Evolutionary conservation across 139 green algal species (phyloP), one percentile per base, ranked within the genome.

Genomic region (Chlamydomonas sp.): DNA sequence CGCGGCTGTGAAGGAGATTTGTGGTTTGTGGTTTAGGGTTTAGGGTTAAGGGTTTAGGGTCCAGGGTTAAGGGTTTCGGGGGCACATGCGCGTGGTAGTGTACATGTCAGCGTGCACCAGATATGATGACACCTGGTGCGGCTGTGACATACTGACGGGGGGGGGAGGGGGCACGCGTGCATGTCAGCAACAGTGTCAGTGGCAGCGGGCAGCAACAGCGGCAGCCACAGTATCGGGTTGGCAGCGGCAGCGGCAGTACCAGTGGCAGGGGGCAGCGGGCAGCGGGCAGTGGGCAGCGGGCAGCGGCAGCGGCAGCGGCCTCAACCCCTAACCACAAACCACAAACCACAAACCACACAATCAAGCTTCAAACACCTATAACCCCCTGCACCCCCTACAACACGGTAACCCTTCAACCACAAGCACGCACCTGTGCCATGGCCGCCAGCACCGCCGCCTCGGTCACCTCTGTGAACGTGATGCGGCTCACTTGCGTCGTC

Each of bases 91-190:
- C 1, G 83, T 87, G 0, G 88, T 69, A 6, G 93, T 75, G 0
- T 89, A 90, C 36, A 94, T 70, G 82, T 98, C 97, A 2, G 94
- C 92, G 30, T 95, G 78, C 57, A 98, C 90, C 63, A 98, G 81
- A 3, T 57, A n/a, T 13, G 58, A 22, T 64, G 69, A 82, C 2
- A 95, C 74, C 60, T 82, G 59, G 39, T 50, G 16, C 24, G 64
- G 3, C 2, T 35, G n/a, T 30, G 3, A 50, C 39, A 50, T 50
- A 50, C 20, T 28, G 22, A 3, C 5, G 36, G 54, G n/a, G n/a
- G n/a, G n/a, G n/a, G 3, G 26, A 22, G 36, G 8, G 35, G 5
- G 48, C 6, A 2, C 13, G 62, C 29, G 2, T 26, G 28, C 22
- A 43, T 26, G 35, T 54, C 8, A 69, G 62, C n/a, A 58, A 37